Evolutionary conservation across 371 early-diverging fungal species (phyloP).

Genomic region (Blakeslea trispora): DNA sequence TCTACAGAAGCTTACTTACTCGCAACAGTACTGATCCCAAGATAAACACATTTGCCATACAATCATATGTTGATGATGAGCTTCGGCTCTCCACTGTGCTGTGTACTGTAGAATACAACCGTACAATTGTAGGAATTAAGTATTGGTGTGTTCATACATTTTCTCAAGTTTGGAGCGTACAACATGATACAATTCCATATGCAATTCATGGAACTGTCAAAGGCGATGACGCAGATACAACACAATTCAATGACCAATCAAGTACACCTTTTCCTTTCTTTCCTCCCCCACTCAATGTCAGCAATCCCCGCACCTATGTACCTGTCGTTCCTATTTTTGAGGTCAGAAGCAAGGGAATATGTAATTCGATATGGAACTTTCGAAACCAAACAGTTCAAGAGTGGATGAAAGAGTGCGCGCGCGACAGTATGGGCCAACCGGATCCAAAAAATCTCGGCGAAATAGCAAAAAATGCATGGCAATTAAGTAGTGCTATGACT

Average conservation of each 20-base stretch:
- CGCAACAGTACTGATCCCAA: no score
- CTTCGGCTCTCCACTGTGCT: slow-evolving; percentile 10
- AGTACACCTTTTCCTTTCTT: slow-evolving; percentile 17
- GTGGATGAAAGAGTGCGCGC: slow-evolving; percentile 12
- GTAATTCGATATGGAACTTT: slow-evolving; percentile 4
- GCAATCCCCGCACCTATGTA: slow-evolving; percentile 9
- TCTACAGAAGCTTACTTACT: no score
- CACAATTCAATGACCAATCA: neutral
- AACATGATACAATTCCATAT: slow-evolving; percentile 9
- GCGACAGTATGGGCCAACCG: neutral
- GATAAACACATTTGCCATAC: slow-evolving; percentile 4
- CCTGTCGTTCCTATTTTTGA: slow-evolving; percentile 20
- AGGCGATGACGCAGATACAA: neutral
- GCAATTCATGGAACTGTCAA: neutral
- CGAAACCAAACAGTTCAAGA: neutral
- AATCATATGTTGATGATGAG: neutral
- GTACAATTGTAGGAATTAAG: neutral
- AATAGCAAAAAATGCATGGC: slow-evolving; percentile 13
- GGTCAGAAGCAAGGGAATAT: slow-evolving; percentile 9
- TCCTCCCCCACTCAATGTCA: slow-evolving; percentile 1
- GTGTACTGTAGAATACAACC: neutral
- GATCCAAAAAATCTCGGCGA: neutral
- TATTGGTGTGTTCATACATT: slow-evolving; percentile 17
- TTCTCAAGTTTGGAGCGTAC: slow-evolving; percentile 14
- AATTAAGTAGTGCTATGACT: slow-evolving; percentile 14